These are phyloP conservation scores for Darksidea phi DNA, from an alignment of 495 filamentous ascomycete genomes.

Conservation along the genomic window DNA sequence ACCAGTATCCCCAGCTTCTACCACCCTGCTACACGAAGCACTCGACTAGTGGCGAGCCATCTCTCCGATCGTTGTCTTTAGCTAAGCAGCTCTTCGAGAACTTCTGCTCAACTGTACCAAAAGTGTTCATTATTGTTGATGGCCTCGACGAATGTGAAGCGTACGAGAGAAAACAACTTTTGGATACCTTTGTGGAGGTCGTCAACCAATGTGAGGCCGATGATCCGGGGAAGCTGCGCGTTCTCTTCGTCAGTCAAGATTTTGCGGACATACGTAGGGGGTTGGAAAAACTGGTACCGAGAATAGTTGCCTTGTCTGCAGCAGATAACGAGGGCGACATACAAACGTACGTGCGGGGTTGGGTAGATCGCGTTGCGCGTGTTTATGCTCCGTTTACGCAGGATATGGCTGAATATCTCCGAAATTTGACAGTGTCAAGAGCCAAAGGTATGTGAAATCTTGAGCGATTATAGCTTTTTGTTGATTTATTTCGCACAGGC, in stretches of 20 bases:
- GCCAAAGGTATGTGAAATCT: conserved; percentile 14
- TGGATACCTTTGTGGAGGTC: conserved; percentile 10
- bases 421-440: conserved; percentile 24
- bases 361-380: not conserved
- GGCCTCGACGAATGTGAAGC: conserved; percentile 31
- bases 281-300: conserved; percentile 3
- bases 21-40: conserved; percentile 15
- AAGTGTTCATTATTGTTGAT: conserved; percentile 27
- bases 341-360: conserved; percentile 2
- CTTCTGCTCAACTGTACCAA: conserved; percentile 18
- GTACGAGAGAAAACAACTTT: conserved; percentile 14
- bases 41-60: conserved; percentile 25
- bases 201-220: conserved; percentile 34
- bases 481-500: too few species aligned
- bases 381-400: conserved; percentile 1
- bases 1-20: conserved; percentile 16
- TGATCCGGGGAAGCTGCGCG: conserved; percentile 37
- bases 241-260: conserved; percentile 36
- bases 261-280: conserved; percentile 40
- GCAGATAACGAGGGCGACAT: conserved; percentile 17
- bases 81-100: conserved; percentile 23
- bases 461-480: too few species aligned
- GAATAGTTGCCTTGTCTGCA: not conserved
- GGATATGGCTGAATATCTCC: conserved; percentile 3
- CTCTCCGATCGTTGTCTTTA: conserved; percentile 2